Evolutionary conservation across 352 stramenopile genomes (phyloP), one percentile per base, ranked within the genome.

Genomic region (Phytophthora crassamura): DNA sequence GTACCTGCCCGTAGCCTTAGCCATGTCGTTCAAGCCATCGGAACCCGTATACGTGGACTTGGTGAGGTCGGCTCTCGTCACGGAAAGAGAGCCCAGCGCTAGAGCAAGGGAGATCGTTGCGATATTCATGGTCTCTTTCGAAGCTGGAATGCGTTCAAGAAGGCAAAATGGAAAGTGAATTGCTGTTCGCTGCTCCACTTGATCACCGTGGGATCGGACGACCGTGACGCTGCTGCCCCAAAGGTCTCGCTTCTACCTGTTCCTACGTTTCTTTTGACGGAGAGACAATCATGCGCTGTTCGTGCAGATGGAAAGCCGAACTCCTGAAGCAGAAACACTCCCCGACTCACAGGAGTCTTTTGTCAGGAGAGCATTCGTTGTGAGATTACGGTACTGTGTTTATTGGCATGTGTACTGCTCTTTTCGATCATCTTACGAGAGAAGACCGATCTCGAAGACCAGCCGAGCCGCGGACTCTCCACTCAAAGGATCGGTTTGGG

Each of bases 1-100:
- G 59, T 77, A 77, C 38, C 71, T 77, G n/a, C 69, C 69, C 5
- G 51, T 35, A 36, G 38, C 53, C 33, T 64, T 73, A 20, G 64
- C 64, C 20, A 74, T 48, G 11, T 77, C 69, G 18, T 77, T 9
- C 25, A 77, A 43, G 14, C 59, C 69, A 10, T 40, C 63, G 5
- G 47, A 49, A 28, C 69, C 69, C 2, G 62, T 67, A 50, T 77
- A 77, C 1, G 58, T 71, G 14, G 69, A 73, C 33, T 65, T 63
- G 15, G 49, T 56, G 49, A 72, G 30, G 20, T 68, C 62, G 15
- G 38, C 67, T 7, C 18, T 62, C 3, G 35, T 50, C 18, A 52
- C 36, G 10, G 51, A 46, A n/a, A 74, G 14, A 0, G 33, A 71
- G 7, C 47, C 54, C 20, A 67, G 7, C 40, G 36, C 34, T 25